Evolutionary conservation across 2,329 filamentous ascomycete species (phyloP), one percentile per base, ranked within the genome.

Genomic region (Claviceps quebecensis): DNA sequence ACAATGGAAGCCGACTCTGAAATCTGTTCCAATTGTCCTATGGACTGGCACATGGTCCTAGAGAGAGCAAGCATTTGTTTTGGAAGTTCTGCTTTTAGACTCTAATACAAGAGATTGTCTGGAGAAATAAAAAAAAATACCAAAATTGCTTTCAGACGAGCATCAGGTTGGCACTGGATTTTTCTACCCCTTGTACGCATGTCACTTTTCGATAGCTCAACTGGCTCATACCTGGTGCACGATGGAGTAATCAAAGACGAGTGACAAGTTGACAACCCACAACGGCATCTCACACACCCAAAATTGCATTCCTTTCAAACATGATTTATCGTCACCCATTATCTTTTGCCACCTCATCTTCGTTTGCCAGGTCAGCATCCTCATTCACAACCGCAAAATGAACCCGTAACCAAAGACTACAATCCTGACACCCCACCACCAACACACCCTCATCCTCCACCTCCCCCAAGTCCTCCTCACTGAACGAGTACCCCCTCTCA

Each of bases 371-470:
- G 6, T 60, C 63, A 19, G 16, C 14, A 5, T 2, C 5, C 9
- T 63, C 65, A 26, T 67, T 73, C 29, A 79, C 64, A 14, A 81
- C 71, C 8, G 76, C 78, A 68, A 84, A 85, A 48, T 80, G 72
- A 39, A 85, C 78, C 52, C 75, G 74, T 49, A 84, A 63, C 80
- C 80, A 84, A 45, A 85, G 67, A 60, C 81, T 84, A 57, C 81
- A 85, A 58, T 83, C 81, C 52, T 72, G 70, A 59, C 81, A 85
- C 11, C 78, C 81, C 41, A 85, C 80, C 62, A 83, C 71, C 46
- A 84, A 63, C 60, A 81, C 78, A 8, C 80, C 76, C 55, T 76
- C 70, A 48, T 78, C 75, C 45, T 70, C 72, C 40, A 73, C 76
- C 60, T 76, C 77, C 56, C 80, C 76, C 47, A 85, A 66, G 60